These are phyloP conservation scores for Lasiodiplodia hormozganensis DNA, from an alignment of 2,329 filamentous ascomycete genomes.

Conservation along the genomic window DNA sequence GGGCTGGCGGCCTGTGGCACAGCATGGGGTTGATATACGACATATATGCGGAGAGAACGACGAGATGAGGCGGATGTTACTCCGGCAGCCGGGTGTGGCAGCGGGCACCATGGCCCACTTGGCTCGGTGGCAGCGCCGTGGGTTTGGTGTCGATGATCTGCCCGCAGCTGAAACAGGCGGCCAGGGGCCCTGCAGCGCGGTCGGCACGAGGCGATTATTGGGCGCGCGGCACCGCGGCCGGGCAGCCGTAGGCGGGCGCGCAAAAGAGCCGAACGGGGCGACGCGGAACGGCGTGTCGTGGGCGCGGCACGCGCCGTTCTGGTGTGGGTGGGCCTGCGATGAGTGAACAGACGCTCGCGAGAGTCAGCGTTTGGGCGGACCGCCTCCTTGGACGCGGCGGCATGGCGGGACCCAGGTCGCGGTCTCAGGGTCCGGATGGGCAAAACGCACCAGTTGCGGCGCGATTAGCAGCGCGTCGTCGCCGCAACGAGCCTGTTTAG, in stretches of 20 bases:
- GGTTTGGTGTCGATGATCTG: slow-evolving; percentile 23
- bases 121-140: slow-evolving; percentile 21
- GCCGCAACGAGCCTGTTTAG: slow-evolving; percentile 8
- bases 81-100: slow-evolving; percentile 6
- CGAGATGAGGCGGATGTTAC: background rate
- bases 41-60: background rate
- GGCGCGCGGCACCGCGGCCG: background rate
- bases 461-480: background rate
- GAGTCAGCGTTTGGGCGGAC: background rate
- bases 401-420: background rate
- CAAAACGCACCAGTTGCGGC: background rate
- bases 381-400: slow-evolving; percentile 7
- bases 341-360: background rate
- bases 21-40: slow-evolving; percentile 5
- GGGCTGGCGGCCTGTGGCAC: background rate
- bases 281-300: background rate
- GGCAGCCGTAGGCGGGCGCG: background rate
- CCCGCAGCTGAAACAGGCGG: slow-evolving; percentile 13
- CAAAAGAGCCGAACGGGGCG: background rate
- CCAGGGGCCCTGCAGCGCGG: slow-evolving; percentile 1
- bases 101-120: background rate
- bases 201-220: no score
- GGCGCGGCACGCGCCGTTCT: no score
- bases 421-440: no score
- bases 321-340: background rate